Conservation (phyloP, 2,329 filamentous ascomycete species). For the Diaporthe nobilis region DNA sequence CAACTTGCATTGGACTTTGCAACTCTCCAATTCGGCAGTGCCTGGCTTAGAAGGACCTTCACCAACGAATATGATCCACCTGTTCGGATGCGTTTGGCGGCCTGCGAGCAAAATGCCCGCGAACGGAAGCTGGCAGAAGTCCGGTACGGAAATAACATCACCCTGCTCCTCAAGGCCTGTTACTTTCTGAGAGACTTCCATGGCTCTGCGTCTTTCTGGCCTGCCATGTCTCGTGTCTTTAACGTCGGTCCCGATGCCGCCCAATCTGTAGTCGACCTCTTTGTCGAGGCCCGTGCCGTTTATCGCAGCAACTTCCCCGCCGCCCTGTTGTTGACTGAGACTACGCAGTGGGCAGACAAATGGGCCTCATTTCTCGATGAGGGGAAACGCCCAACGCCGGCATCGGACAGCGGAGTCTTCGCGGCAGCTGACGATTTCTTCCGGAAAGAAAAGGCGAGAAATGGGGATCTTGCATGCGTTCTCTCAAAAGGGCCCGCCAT, state of each 20-base stretch:
- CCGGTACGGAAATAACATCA: conserved; percentile 40
- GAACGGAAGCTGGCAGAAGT: background rate
- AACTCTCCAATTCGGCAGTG: background rate
- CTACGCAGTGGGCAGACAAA: conserved; percentile 22
- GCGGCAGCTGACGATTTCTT: background rate
- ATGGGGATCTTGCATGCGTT: conserved; percentile 7
- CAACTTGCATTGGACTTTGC: conserved; percentile 15
- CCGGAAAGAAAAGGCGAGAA: background rate
- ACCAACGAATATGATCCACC: background rate
- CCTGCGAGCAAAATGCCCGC: background rate
- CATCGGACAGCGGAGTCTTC: background rate
- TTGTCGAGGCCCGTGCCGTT: background rate
- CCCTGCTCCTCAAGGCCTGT: conserved; percentile 34
- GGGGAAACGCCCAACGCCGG: too few relatives aligned
- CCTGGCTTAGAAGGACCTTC: conserved; percentile 26
- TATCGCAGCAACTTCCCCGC: background rate
- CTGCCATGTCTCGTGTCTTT: conserved; percentile 17
- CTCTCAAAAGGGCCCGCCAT: background rate
- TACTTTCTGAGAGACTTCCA: background rate
- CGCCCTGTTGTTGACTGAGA: background rate
- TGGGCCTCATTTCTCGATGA: background rate
- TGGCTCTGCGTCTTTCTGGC: background rate
- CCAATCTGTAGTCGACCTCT: background rate
- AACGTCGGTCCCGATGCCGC: background rate
- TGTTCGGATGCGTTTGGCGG: background rate